These are phyloP conservation scores for Domatiomyces catenatus DNA, from an alignment of 2,329 filamentous ascomycete species.

Conservation along the genomic window DNA sequence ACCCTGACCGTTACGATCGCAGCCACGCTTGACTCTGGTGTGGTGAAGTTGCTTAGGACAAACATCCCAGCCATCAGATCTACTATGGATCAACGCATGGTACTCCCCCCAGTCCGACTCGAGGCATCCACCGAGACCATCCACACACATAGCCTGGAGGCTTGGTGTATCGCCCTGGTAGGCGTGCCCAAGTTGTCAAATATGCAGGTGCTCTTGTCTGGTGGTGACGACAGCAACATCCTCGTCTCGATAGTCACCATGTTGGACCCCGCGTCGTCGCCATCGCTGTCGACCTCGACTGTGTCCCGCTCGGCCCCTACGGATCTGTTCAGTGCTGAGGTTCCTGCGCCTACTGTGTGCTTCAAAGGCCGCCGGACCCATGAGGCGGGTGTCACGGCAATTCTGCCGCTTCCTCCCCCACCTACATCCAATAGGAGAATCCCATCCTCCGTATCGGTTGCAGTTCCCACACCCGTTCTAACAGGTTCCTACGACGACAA, in stretches of 20 bases:
- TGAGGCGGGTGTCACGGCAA: constrained; percentile 78
- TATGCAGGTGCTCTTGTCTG: constrained; percentile 29
- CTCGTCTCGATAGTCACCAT: constrained; percentile 17
- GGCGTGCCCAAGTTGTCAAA: constrained; percentile 44
- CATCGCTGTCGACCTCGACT: constrained; percentile 2
- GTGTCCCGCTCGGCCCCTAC: constrained; percentile 4
- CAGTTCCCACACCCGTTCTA: constrained; percentile 40
- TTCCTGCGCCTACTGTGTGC: constrained; percentile 10
- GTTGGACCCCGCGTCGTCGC: constrained; percentile 15
- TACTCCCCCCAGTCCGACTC: constrained; percentile 1
- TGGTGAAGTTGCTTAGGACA: constrained; percentile 5
- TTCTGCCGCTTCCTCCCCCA: constrained; percentile 49
- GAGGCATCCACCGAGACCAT: constrained; percentile 20
- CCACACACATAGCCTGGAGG: constrained; percentile 43
- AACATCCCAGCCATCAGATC: constrained; percentile 25
- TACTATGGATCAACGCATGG: constrained; percentile 4
- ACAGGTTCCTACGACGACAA: constrained; percentile 88
- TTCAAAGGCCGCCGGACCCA: constrained; percentile 37
- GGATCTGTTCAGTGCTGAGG: not conserved
- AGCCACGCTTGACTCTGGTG: constrained; percentile 27
- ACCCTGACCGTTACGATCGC: constrained; percentile 1
- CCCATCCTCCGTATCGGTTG: not conserved
- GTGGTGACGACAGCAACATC: constrained; percentile 59
- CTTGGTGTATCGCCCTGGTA: constrained; percentile 37
- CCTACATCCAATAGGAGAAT: constrained; percentile 2